phyloP scores from a whole-genome alignment of 768 basidiomycete species.

The Hericium rajendrae region DNA sequence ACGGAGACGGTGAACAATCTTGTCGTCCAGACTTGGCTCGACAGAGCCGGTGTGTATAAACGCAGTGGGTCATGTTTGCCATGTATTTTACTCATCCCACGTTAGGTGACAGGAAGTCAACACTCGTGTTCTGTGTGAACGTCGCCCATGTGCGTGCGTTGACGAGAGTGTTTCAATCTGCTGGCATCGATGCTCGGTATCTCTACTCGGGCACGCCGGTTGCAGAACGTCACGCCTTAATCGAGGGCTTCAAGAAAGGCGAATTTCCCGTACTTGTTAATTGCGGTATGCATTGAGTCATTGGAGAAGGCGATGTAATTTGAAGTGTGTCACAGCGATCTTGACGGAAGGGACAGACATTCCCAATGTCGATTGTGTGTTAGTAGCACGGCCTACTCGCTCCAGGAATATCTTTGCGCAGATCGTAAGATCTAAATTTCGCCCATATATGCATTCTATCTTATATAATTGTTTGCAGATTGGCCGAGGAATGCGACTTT shows the following conservation, averaged over 20 bases:
- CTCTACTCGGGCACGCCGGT: constrained; percentile 61
- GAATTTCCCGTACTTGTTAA: constrained; percentile 83
- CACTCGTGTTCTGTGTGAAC: constrained; percentile 87
- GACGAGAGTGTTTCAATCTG: constrained; percentile 59
- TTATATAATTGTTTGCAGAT: constrained; percentile 45
- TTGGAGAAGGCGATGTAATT: background rate
- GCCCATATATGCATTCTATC: background rate
- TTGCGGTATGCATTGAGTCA: constrained; percentile 44
- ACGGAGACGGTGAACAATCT: constrained; percentile 67
- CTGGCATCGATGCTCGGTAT: constrained; percentile 80
- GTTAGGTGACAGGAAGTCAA: constrained; percentile 58
- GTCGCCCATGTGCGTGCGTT: constrained; percentile 70
- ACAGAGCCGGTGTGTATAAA: constrained; percentile 56
- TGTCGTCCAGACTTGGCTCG: constrained; percentile 77
- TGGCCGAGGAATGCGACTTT: constrained; percentile 84
- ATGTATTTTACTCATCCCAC: background rate
- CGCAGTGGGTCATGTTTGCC: background rate
- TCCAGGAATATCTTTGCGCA: constrained; percentile 87
- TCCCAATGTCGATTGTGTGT: constrained; percentile 86
- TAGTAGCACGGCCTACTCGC: constrained; percentile 81
- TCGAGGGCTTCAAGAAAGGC: constrained; percentile 60
- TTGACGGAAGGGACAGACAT: constrained; percentile 93
- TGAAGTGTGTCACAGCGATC: constrained; percentile 41
- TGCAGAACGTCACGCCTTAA: constrained; percentile 50
- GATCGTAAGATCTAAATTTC: constrained; percentile 50